Conservation (phyloP, 164 flowering plant genomes). For the Kalanchoe fedtschenkoi region DNA sequence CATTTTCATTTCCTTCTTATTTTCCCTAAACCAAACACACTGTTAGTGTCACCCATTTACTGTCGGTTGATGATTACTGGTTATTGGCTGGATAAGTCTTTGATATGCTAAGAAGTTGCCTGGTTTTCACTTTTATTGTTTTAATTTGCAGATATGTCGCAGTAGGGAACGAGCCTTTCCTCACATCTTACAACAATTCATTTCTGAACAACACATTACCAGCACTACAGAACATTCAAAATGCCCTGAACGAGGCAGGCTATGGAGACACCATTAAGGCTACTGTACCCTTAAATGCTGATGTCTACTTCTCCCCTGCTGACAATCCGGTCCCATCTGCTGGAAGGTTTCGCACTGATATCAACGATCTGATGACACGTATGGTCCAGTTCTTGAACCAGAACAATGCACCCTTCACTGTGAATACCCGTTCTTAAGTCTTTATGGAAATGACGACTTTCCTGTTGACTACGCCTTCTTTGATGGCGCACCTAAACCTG, state of each 20-base stretch:
- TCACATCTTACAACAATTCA: slow-evolving; percentile 20
- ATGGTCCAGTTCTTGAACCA: slow-evolving; percentile 26
- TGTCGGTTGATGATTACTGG: not conserved
- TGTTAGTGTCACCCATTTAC: not conserved
- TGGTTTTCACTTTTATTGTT: not conserved
- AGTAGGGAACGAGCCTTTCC: slow-evolving; percentile 39
- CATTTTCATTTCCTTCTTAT: too few relatives aligned
- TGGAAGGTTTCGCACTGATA: slow-evolving; percentile 31
- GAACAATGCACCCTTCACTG: slow-evolving; percentile 27
- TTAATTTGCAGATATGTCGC: slow-evolving; percentile 28
- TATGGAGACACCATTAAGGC: slow-evolving; percentile 21
- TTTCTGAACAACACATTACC: slow-evolving; percentile 21
- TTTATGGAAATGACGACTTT: slow-evolving; percentile 25
- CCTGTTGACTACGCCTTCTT: slow-evolving; percentile 37
- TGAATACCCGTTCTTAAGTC: slow-evolving; percentile 43
- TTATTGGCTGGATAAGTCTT: not conserved
- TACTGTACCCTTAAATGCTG: slow-evolving; percentile 29
- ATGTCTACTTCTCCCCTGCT: slow-evolving; percentile 21
- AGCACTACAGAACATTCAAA: slow-evolving; percentile 28
- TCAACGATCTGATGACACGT: slow-evolving; percentile 22
- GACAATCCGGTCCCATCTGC: slow-evolving; percentile 20
- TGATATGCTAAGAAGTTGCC: not conserved
- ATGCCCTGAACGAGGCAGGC: slow-evolving; percentile 28
- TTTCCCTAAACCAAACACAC: too few relatives aligned
- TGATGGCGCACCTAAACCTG: slow-evolving; percentile 18